A percentile compares a stretch with the other conserved stretches of the same genome.
Evolutionary conservation across 1,139 yeast species (phyloP).

Genomic region (Suhomyces coccinellae): DNA sequence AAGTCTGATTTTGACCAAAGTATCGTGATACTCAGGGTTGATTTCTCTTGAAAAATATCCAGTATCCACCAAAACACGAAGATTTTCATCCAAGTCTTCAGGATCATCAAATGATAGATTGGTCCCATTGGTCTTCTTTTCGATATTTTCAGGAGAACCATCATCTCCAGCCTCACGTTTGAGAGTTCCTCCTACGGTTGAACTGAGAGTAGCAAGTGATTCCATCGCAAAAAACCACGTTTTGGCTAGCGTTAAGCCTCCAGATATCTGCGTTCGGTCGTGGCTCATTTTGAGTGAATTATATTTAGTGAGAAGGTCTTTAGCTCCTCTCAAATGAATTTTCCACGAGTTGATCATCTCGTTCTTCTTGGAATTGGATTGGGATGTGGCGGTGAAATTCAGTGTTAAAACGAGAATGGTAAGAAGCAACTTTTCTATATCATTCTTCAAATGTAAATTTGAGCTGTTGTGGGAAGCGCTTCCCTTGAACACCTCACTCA

Average conservation of each 20-base stretch:
- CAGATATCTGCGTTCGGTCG: slow-evolving; percentile 9
- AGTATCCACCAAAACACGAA: slow-evolving; percentile 31
- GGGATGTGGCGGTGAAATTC: slow-evolving; percentile 36
- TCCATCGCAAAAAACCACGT: slow-evolving; percentile 50
- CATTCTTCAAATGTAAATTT: slow-evolving; percentile 19
- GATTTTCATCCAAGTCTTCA: slow-evolving; percentile 19
- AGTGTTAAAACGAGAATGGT: slow-evolving; percentile 42
- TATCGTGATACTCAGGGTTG: slow-evolving; percentile 37
- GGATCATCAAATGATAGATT: slow-evolving; percentile 4
- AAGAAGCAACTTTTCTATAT: slow-evolving; percentile 39
- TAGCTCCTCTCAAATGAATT: slow-evolving; percentile 43
- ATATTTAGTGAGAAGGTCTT: slow-evolving; percentile 39
- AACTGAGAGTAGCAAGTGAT: slow-evolving; percentile 34
- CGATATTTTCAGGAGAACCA: slow-evolving; percentile 1
- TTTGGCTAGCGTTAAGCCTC: slow-evolving; percentile 44
- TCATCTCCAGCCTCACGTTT: slow-evolving; percentile 12
- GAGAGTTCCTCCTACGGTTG: slow-evolving; percentile 36
- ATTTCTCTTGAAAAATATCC: slow-evolving; percentile 31
- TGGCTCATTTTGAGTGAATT: slow-evolving; percentile 14
- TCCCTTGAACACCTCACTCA: slow-evolving; percentile 34
- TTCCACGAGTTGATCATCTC: slow-evolving; percentile 34
- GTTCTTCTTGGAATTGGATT: slow-evolving; percentile 13
- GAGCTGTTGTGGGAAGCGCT: slow-evolving; percentile 9
- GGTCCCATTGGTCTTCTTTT: slow-evolving; percentile 6
- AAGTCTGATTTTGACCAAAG: slow-evolving; percentile 32